These are phyloP conservation scores for Microsporum ferrugineum DNA, from an alignment of 2,329 filamentous ascomycete genomes.

Conservation along the genomic window DNA sequence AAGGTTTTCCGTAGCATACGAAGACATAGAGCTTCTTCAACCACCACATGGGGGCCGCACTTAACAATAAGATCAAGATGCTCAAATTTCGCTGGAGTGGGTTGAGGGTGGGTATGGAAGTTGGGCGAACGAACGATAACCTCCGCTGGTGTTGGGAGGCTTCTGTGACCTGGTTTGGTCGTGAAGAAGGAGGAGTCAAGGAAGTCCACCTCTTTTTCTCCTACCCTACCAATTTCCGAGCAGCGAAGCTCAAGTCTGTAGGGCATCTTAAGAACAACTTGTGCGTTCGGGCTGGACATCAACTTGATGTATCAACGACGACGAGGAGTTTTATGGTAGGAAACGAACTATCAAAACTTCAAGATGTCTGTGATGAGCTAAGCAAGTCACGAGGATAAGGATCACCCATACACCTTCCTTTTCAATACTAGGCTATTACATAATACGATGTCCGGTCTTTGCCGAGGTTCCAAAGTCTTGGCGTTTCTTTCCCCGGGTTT, in stretches of 20 bases:
- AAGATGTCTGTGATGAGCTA: no score
- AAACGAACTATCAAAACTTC: no score
- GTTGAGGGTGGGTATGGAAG: slow-evolving; percentile 7
- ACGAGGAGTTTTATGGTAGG: no score
- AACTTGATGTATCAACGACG: no score
- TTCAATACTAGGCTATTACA: not conserved
- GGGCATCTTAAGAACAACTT: not conserved
- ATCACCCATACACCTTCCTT: not conserved
- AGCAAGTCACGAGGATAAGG: not conserved
- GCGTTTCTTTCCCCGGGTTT: not conserved
- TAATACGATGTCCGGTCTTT: not conserved
- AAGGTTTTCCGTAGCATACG: slow-evolving; percentile 17
- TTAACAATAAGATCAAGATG: slow-evolving; percentile 19
- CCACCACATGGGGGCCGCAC: slow-evolving; percentile 15
- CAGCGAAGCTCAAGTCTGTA: not conserved
- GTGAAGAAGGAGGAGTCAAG: slow-evolving; percentile 20
- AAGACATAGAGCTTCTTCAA: slow-evolving; percentile 19
- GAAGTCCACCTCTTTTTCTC: slow-evolving; percentile 18
- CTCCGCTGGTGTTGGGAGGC: slow-evolving; percentile 17
- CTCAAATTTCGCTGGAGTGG: slow-evolving; percentile 14
- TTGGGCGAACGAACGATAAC: slow-evolving; percentile 16
- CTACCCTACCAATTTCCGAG: not conserved
- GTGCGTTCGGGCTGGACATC: not conserved
- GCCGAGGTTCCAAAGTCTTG: not conserved
- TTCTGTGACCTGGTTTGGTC: slow-evolving; percentile 1